Evolutionary conservation across 2,329 filamentous ascomycete genomes (phyloP).

Genomic region (Fusarium subglutinans): DNA sequence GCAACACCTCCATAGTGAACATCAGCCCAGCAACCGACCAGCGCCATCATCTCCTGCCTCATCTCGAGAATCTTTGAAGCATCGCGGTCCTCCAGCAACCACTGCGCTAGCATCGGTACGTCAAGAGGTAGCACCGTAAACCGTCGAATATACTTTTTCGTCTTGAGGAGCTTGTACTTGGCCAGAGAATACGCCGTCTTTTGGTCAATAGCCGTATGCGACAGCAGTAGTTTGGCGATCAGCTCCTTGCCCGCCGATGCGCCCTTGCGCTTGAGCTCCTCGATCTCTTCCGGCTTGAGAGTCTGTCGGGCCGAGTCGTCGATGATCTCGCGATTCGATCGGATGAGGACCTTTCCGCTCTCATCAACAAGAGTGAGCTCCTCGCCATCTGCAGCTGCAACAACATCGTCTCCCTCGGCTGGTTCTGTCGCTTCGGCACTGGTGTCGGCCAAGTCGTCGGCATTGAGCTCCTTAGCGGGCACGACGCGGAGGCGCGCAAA

Average conservation of each 20-base stretch:
- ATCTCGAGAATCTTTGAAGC: constrained; percentile 84
- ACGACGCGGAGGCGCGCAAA: constrained; percentile 81
- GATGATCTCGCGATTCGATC: constrained; percentile 67
- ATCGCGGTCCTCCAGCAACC: constrained; percentile 83
- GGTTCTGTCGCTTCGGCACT: constrained; percentile 51
- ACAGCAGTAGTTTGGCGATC: constrained; percentile 90
- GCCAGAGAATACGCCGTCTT: constrained; percentile 94
- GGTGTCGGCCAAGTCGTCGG: constrained; percentile 71
- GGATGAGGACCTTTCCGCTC: constrained; percentile 57
- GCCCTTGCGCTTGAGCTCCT: constrained; percentile 77
- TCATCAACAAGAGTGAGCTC: constrained; percentile 57
- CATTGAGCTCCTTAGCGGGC: constrained; percentile 82
- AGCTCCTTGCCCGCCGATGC: constrained; percentile 85
- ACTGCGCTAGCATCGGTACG: constrained; percentile 77
- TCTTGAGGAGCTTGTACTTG: constrained; percentile 95
- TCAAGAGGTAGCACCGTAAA: constrained; percentile 90
- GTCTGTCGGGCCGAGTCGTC: constrained; percentile 76
- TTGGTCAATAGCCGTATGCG: constrained; percentile 88
- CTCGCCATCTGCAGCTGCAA: constrained; percentile 50
- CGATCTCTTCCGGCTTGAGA: constrained; percentile 78
- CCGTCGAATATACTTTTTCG: constrained; percentile 89
- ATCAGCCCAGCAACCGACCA: constrained; percentile 90
- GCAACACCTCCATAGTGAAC: constrained; percentile 69
- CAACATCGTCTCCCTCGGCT: constrained; percentile 55
- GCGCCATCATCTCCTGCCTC: constrained; percentile 81